These are phyloP conservation scores for Mortierella sp. DNA, from an alignment of 371 early-diverging fungal genomes.

Conservation along the genomic window DNA sequence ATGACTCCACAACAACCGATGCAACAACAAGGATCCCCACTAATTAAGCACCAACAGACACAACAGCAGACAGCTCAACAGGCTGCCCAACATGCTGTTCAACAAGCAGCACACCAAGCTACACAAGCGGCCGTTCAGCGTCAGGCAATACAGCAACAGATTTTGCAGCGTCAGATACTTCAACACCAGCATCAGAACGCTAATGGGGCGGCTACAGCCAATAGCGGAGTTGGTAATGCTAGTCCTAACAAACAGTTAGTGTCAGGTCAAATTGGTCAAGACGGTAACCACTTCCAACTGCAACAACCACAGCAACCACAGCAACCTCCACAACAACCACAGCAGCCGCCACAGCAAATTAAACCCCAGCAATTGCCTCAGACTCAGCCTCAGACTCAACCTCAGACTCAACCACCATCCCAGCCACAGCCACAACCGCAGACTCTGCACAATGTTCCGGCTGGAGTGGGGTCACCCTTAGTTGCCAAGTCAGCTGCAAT, in stretches of 20 bases:
- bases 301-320: conserved; percentile 48
- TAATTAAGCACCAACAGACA: conserved; percentile 10
- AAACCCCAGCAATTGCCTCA: conserved; percentile 12
- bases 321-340: conserved; percentile 29
- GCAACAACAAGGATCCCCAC: conserved; percentile 12
- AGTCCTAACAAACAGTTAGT: no score
- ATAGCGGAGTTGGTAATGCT: not conserved
- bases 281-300: conserved; percentile 1
- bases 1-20: conserved; percentile 4
- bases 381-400: not conserved
- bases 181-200: not conserved
- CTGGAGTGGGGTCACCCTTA: conserved; percentile 28
- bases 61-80: conserved; percentile 4
- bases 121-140: conserved; percentile 5
- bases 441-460: conserved; percentile 18
- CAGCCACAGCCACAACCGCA: conserved; percentile 14
- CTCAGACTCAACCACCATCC: not conserved
- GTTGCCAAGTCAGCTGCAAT: conserved; percentile 19
- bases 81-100: conserved; percentile 2
- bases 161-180: conserved; percentile 9
- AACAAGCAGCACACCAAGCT: conserved; percentile 21
- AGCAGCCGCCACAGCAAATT: conserved; percentile 32
- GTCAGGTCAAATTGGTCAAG: no score
- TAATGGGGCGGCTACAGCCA: not conserved
- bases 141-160: not conserved